Evolutionary conservation across 2,329 filamentous ascomycete genomes (phyloP).

Genomic region (Exutisphaerella laricina): DNA sequence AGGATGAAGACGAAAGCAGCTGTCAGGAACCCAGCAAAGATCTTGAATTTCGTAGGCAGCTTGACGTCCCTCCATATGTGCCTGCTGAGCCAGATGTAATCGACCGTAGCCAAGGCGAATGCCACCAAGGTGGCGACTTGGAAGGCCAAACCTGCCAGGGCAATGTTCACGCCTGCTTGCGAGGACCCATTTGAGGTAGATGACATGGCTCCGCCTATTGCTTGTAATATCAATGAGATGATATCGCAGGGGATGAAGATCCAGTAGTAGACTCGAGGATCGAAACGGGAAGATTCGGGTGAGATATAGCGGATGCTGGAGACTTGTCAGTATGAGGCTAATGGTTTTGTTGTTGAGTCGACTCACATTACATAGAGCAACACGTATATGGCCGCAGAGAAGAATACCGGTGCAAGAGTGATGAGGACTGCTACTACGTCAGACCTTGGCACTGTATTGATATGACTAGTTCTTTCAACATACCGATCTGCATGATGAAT

Average conservation of each 20-base stretch:
- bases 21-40: neutral
- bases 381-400: slow-evolving; percentile 60
- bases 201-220: slow-evolving; percentile 47
- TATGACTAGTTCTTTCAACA: neutral
- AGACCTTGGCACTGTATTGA: neutral
- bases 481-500: slow-evolving; percentile 38
- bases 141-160: slow-evolving; percentile 57
- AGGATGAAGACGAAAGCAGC: slow-evolving; percentile 2
- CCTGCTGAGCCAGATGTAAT: slow-evolving; percentile 1
- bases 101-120: slow-evolving; percentile 42
- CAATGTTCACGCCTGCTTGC: slow-evolving; percentile 52
- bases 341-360: no score
- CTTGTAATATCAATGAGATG: slow-evolving; percentile 56
- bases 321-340: neutral
- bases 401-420: slow-evolving; percentile 60
- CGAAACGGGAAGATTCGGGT: slow-evolving; percentile 16
- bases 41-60: neutral
- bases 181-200: slow-evolving; percentile 25
- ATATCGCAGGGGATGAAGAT: slow-evolving; percentile 60
- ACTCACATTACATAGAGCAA: slow-evolving; percentile 41
- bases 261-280: slow-evolving; percentile 18
- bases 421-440: slow-evolving; percentile 43
- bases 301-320: slow-evolving; percentile 16
- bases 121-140: slow-evolving; percentile 54
- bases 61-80: neutral